Conservation (phyloP, 768 basidiomycete genomes). For the Galerina marginata region DNA sequence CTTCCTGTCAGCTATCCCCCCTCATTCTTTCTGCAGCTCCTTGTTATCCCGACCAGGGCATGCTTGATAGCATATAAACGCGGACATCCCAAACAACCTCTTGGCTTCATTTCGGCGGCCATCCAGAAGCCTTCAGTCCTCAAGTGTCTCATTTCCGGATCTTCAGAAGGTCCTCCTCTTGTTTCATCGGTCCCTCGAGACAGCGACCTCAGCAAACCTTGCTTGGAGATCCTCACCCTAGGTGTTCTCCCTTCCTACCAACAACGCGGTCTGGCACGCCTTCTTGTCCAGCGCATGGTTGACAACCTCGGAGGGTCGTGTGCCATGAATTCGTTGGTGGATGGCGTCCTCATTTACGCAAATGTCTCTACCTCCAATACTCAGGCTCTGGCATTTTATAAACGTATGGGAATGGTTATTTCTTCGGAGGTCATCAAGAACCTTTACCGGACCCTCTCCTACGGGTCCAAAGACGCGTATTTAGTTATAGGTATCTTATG, state of each 20-base stretch:
- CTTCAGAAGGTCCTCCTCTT: too few species aligned
- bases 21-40: conserved; percentile 53
- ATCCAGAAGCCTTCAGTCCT: conserved; percentile 32
- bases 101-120: conserved; percentile 52
- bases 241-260: conserved; percentile 54
- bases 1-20: conserved; percentile 46
- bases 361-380: conserved; percentile 51
- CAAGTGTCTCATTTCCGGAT: conserved; percentile 9
- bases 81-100: conserved; percentile 33
- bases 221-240: conserved; percentile 56
- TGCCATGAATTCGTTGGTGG: conserved; percentile 21
- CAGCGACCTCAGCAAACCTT: conserved; percentile 29
- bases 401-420: conserved; percentile 45
- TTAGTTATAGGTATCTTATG: conserved; percentile 41
- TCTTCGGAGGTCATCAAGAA: conserved; percentile 40
- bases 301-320: conserved; percentile 34
- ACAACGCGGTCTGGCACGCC: conserved; percentile 47
- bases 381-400: conserved; percentile 47
- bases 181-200: conserved; percentile 14
- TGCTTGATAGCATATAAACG: conserved; percentile 47
- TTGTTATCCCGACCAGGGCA: conserved; percentile 42
- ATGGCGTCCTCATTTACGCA: conserved; percentile 42
- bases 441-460: conserved; percentile 41
- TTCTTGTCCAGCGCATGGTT: conserved; percentile 41
- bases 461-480: conserved; percentile 48